These are phyloP conservation scores for Starmerella ratchasimensis DNA, from an alignment of 805 yeast genomes.

Conservation along the genomic window DNA sequence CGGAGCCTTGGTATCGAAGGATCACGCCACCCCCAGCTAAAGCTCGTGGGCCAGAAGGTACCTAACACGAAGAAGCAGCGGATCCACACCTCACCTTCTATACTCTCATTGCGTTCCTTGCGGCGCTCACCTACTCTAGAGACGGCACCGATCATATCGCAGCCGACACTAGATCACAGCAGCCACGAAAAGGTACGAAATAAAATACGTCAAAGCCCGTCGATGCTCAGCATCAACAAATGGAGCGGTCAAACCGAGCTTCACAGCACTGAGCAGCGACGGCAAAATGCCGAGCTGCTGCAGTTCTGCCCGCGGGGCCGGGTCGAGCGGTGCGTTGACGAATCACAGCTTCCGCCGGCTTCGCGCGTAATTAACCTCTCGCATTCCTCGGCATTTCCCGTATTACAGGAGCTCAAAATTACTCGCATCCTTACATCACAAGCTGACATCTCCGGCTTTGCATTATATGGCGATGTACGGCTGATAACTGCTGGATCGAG, in stretches of 20 bases:
- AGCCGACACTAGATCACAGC: slow-evolving; percentile 44
- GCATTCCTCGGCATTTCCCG: slow-evolving; percentile 31
- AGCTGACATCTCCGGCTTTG: slow-evolving; percentile 16
- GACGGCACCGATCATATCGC: slow-evolving; percentile 30
- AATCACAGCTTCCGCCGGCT: slow-evolving; percentile 27
- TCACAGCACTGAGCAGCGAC: slow-evolving; percentile 10
- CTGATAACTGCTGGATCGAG: slow-evolving; percentile 30
- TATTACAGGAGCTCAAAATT: slow-evolving; percentile 38
- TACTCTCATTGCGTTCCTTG: slow-evolving; percentile 5
- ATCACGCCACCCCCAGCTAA: not conserved
- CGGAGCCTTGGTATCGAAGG: not conserved
- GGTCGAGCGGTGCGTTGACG: slow-evolving; percentile 27
- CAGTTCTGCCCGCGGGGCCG: slow-evolving; percentile 14
- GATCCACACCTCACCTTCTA: slow-evolving; percentile 6
- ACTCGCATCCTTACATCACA: slow-evolving; percentile 26
- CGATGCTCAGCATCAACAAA: slow-evolving; percentile 32
- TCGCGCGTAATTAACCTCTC: slow-evolving; percentile 32
- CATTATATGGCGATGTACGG: slow-evolving; percentile 25
- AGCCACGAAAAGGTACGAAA: slow-evolving; percentile 42
- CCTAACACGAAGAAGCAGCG: not conserved
- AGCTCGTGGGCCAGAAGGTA: too few relatives aligned
- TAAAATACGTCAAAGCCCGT: slow-evolving; percentile 39
- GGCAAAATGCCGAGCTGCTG: slow-evolving; percentile 28
- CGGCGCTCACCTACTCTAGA: slow-evolving; percentile 1
- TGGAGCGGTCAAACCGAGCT: slow-evolving; percentile 20